Evolutionary conservation across 1,284 basidiomycete genomes (phyloP).

Genomic region (Testicularia cyperi): DNA sequence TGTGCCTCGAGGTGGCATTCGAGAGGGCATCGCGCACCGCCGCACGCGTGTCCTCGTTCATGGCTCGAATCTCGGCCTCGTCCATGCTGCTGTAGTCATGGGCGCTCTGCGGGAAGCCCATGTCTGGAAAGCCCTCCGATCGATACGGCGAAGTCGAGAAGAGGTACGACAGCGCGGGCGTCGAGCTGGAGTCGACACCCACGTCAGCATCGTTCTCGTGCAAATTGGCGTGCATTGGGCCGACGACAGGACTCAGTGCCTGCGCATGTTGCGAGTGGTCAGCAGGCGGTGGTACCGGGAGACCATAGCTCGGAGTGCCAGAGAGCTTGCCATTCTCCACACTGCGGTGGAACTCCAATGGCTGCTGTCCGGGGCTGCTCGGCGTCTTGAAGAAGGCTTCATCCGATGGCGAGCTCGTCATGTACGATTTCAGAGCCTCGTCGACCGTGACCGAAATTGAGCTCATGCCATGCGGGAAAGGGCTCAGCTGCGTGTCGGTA

Average conservation of each 20-base stretch:
- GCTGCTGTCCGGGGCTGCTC: too few relatives aligned
- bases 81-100: conserved; percentile 17
- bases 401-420: conserved; percentile 16
- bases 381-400: conserved; percentile 14
- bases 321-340: too few relatives aligned
- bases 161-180: conserved; percentile 5
- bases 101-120: conserved; percentile 4
- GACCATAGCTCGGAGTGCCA: too few relatives aligned
- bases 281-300: too few relatives aligned
- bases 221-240: too few relatives aligned
- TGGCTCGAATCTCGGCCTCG: conserved; percentile 31
- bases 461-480: too few relatives aligned
- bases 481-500: conserved; percentile 19
- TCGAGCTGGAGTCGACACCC: too few relatives aligned
- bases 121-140: not conserved
- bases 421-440: conserved; percentile 16
- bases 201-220: too few relatives aligned
- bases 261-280: too few relatives aligned
- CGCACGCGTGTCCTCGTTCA: conserved; percentile 27
- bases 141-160: conserved; percentile 12
- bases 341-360: too few relatives aligned
- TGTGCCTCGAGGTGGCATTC: conserved; percentile 13
- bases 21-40: conserved; percentile 36
- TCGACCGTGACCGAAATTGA: not conserved
- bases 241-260: too few relatives aligned